phyloP scores from a whole-genome alignment of 495 filamentous ascomycete species.

The Aspergillus mulundensis region DNA sequence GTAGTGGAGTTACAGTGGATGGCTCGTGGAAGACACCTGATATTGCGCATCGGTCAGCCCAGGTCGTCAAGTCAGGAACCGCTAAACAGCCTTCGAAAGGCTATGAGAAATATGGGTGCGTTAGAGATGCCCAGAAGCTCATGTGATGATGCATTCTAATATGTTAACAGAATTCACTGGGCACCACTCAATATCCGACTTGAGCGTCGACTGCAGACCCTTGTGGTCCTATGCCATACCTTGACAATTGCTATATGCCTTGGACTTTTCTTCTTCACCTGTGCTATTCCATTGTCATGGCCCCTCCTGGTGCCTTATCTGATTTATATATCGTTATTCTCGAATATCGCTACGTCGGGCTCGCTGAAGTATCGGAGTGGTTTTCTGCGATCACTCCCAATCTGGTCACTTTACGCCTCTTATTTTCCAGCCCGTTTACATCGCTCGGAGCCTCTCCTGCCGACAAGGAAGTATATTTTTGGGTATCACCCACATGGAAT shows the following conservation, averaged over 20 bases:
- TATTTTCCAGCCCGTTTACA: constrained; percentile 91
- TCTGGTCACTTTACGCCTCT: constrained; percentile 85
- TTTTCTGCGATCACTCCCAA: constrained; percentile 63
- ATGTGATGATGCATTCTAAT: constrained; percentile 5
- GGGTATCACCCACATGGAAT: constrained; percentile 98
- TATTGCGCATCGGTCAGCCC: background rate
- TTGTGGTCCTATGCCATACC: constrained; percentile 80
- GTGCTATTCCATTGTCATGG: constrained; percentile 87
- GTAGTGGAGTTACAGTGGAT: background rate
- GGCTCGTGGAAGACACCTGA: background rate
- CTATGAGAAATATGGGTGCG: constrained; percentile 11
- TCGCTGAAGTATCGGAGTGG: constrained; percentile 67
- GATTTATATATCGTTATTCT: constrained; percentile 73
- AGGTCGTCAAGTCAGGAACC: background rate
- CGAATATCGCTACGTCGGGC: constrained; percentile 69
- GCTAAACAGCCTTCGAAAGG: background rate
- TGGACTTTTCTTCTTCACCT: constrained; percentile 85
- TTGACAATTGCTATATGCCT: constrained; percentile 71
- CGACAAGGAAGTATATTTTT: constrained; percentile 93
- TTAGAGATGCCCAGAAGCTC: background rate
- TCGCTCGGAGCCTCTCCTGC: constrained; percentile 68
- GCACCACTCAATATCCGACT: constrained; percentile 86
- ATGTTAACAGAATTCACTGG: constrained; percentile 60
- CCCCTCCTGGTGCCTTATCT: constrained; percentile 88
- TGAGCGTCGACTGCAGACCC: constrained; percentile 79